phyloP scores from a whole-genome alignment of 495 filamentous ascomycete genomes.

The Bombardia bombarda region DNA sequence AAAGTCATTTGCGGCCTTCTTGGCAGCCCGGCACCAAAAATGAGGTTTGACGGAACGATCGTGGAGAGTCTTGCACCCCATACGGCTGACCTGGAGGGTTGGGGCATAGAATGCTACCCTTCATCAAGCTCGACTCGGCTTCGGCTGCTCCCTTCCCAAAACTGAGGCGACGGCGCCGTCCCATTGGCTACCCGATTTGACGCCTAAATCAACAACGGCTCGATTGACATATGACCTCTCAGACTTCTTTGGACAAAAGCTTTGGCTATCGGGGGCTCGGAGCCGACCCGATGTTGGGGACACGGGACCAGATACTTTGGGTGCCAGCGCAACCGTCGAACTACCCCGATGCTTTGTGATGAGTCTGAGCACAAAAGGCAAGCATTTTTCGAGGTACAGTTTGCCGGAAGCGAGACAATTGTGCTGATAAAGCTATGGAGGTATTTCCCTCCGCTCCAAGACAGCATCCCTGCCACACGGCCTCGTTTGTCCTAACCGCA shows the following conservation, averaged over 20 bases:
- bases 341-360: too few species aligned
- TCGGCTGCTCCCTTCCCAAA: background rate
- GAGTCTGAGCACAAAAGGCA: too few species aligned
- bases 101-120: background rate
- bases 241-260: background rate
- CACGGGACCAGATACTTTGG: too few species aligned
- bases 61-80: background rate
- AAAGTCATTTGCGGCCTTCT: too few species aligned
- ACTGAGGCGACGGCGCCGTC: background rate
- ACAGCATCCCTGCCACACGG: too few species aligned
- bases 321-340: too few species aligned
- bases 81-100: background rate
- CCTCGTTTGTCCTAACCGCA: too few species aligned
- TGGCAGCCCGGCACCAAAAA: background rate
- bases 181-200: background rate
- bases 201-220: conserved; percentile 1
- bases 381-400: too few species aligned
- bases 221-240: background rate
- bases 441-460: too few species aligned
- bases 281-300: background rate
- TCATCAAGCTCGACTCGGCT: background rate
- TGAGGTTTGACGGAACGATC: background rate
- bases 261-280: background rate
- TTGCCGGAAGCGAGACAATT: too few species aligned
- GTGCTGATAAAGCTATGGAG: too few species aligned